Evolutionary conservation across 208 protist species (phyloP).

Genomic region (Acanthamoeba sp.): DNA sequence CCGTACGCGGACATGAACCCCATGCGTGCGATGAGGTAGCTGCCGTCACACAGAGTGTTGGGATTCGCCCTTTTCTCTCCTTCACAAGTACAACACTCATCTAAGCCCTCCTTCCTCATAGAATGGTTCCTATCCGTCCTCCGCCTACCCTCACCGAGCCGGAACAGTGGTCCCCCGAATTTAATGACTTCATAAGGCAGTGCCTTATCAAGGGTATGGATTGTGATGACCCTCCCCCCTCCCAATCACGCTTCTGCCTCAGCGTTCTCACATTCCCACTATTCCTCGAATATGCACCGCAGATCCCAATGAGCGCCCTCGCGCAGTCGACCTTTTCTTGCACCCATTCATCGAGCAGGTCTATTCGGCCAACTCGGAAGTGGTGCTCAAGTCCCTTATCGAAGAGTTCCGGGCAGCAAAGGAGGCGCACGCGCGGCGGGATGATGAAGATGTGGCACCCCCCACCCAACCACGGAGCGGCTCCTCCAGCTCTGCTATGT

Average conservation of each 20-base stretch:
- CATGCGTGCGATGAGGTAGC: slow-evolving; percentile 50
- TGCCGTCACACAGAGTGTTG: too few relatives aligned
- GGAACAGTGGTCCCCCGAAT: slow-evolving; percentile 49
- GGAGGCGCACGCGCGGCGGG: background rate
- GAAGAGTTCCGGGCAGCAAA: background rate
- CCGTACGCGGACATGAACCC: slow-evolving; percentile 39
- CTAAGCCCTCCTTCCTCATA: background rate
- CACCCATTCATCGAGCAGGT: slow-evolving; percentile 70
- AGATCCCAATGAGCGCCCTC: slow-evolving; percentile 31
- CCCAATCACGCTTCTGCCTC: too few relatives aligned
- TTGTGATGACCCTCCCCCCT: background rate
- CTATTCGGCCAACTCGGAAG: slow-evolving; percentile 36
- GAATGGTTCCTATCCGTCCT: slow-evolving; percentile 42
- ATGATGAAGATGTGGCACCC: background rate
- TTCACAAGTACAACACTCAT: too few relatives aligned
- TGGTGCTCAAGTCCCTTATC: slow-evolving; percentile 31
- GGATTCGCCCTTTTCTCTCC: too few relatives aligned
- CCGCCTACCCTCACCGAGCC: slow-evolving; percentile 17
- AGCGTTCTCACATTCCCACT: too few relatives aligned
- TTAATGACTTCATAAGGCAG: slow-evolving; percentile 23
- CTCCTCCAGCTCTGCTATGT: background rate
- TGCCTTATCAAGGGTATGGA: slow-evolving; percentile 68
- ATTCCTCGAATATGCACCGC: background rate
- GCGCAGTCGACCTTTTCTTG: slow-evolving; percentile 51
- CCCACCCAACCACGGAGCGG: background rate